A percentile compares a stretch with the other conserved stretches of the same genome.
phyloP scores from a whole-genome alignment of 441 rosid genomes.

The Iberis amara region DNA sequence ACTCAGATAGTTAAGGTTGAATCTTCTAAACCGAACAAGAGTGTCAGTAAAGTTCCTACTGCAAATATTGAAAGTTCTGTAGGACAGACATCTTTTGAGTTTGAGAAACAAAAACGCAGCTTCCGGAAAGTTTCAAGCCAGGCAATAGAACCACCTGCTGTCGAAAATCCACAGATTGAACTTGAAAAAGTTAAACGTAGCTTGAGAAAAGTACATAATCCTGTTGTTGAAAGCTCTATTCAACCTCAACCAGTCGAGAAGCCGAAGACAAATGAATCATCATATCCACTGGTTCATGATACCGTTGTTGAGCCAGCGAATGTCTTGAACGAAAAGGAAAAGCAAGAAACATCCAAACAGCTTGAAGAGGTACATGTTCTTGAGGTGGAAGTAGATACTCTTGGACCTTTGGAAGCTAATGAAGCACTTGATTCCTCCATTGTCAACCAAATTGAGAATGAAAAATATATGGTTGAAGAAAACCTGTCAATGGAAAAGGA shows the following conservation, averaged over 20 bases:
- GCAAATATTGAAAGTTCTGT: constrained; percentile 40
- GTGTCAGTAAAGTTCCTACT: constrained; percentile 56
- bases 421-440: constrained; percentile 34
- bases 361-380: constrained; percentile 20
- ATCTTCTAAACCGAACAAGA: constrained; percentile 55
- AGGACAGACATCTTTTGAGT: constrained; percentile 44
- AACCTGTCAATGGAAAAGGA: constrained; percentile 35
- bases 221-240: constrained; percentile 49
- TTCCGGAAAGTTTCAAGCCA: constrained; percentile 50
- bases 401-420: constrained; percentile 35
- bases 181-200: constrained; percentile 85
- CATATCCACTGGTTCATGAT: constrained; percentile 29
- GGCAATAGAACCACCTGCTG: constrained; percentile 42
- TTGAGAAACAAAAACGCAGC: constrained; percentile 68
- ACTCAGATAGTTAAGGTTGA: constrained; percentile 50
- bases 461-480: constrained; percentile 35
- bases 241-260: constrained; percentile 61
- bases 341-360: constrained; percentile 36
- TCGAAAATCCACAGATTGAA: constrained; percentile 70
- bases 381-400: constrained; percentile 32
- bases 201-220: constrained; percentile 82
- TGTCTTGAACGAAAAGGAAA: neutral
- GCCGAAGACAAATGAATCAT: constrained; percentile 38
- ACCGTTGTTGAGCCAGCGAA: constrained; percentile 17
- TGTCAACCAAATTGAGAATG: constrained; percentile 27